Percentiles rank a stretch among this genome's conserved stretches.
Evolutionary conservation across 106 monocot species (phyloP).

Genomic region (Dendrobium officinale): DNA sequence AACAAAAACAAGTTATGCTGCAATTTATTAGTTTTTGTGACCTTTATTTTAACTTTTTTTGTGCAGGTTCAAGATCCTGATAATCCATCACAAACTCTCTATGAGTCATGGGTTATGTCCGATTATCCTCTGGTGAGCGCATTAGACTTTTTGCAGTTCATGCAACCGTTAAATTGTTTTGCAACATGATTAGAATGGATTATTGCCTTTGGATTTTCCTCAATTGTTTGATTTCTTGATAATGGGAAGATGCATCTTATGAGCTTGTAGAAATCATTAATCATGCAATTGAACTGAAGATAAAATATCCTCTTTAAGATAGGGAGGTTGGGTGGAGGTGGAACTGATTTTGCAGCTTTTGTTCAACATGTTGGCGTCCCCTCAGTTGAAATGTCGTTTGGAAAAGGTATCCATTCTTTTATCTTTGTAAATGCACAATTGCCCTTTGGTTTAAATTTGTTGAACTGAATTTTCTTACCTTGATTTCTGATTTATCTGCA

Average conservation of each 20-base stretch:
- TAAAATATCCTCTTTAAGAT: slow-evolving; percentile 27
- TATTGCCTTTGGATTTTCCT: background rate
- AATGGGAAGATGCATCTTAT: no score
- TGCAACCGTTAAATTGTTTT: background rate
- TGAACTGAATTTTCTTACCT: no score
- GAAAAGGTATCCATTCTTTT: slow-evolving; percentile 28
- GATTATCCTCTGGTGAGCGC: slow-evolving; percentile 33
- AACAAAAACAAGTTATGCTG: background rate
- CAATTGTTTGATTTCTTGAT: background rate
- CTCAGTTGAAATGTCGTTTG: slow-evolving; percentile 62
- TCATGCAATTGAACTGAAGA: background rate
- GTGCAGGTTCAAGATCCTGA: slow-evolving; percentile 77
- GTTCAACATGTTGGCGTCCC: slow-evolving; percentile 80
- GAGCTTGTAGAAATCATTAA: background rate
- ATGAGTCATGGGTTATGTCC: slow-evolving; percentile 59
- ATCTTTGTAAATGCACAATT: no score
- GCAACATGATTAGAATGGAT: background rate
- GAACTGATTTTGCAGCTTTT: slow-evolving; percentile 67
- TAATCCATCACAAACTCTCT: slow-evolving; percentile 54
- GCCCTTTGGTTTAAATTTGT: no score
- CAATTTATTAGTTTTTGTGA: background rate
- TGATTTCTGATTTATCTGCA: no score
- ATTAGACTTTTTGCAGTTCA: background rate
- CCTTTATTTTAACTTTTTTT: background rate
- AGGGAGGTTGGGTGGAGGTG: slow-evolving; percentile 65